Evolutionary conservation across 129 eudicot species (phyloP), one percentile per base, ranked within the genome.

Genomic region (Rutidosis leptorrhynchoides): DNA sequence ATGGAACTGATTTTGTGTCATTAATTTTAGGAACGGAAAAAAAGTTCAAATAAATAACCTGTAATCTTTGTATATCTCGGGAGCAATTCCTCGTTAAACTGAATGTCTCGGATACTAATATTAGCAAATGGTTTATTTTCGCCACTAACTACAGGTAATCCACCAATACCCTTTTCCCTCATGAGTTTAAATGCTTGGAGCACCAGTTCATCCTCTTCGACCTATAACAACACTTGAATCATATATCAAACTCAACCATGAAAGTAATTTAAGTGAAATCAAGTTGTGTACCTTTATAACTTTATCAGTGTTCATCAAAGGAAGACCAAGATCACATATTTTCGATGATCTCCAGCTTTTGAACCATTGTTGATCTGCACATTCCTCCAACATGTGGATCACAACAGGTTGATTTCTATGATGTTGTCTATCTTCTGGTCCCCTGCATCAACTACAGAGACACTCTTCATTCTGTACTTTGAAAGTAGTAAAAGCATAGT

Each of bases 301-400:
- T 35, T 64, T 73, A 58, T 70, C 62, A 4, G 87, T 27, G 19
- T 65, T 83, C 95, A 88, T 93, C 15, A 85, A 42, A 4, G 98
- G 98, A 65, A 93, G 96, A 74, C 96, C 98, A 43, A 93, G 81
- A 22, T 88, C 96, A 17, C 69, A 83, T 43, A 93, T 72, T 72
- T 82, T 88, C 78, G 86, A 85, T 5, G 83, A 62, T 22, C 98
- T 96, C 87, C 77, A 93, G 76, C 83, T 86, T 68, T 86, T 89
- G 57, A 93, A 93, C 98, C 98, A 88, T 5, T 83, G 96, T 42
- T 81, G 87, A 59, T 90, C 98, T 1, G 87, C 68, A 64, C 98
- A 88, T 77, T 88, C 98, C 67, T 83, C 91, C 52, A 88, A 71
- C 96, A 93, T 93, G 82, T 93, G 96, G 43, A 93, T 88, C n/a